Evolutionary conservation across 2,329 filamentous ascomycete genomes (phyloP).

Genomic region (Chaetothyriales sp.): DNA sequence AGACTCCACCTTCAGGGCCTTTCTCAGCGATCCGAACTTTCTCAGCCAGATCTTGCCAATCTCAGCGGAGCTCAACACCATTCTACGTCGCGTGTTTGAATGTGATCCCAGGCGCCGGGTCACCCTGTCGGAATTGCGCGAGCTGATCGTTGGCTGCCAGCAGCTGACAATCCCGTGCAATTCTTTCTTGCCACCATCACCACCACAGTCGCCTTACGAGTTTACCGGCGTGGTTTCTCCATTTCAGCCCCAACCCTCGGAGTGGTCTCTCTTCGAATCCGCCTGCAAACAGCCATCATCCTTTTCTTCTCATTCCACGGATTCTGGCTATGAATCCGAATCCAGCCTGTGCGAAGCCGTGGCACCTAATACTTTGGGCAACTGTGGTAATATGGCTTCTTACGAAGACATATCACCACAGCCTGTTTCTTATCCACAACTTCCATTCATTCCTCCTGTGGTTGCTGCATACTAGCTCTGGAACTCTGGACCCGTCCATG

Average conservation of each 20-base stretch:
- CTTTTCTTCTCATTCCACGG: slow-evolving; percentile 15
- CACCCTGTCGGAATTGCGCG: slow-evolving; percentile 61
- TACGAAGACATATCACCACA: slow-evolving; percentile 9
- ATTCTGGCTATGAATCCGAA: slow-evolving; percentile 18
- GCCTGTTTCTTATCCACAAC: slow-evolving; percentile 11
- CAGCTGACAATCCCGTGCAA: slow-evolving; percentile 42
- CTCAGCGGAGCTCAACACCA: slow-evolving; percentile 74
- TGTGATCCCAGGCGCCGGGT: slow-evolving; percentile 71
- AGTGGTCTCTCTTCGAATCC: slow-evolving; percentile 15
- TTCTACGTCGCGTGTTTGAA: slow-evolving; percentile 77
- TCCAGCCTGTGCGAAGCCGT: slow-evolving; percentile 8
- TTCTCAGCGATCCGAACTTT: slow-evolving; percentile 70
- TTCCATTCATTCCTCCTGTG: slow-evolving; percentile 6
- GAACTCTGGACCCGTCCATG: too few relatives aligned
- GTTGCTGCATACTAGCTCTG: slow-evolving; percentile 12
- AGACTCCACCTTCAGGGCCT: slow-evolving; percentile 89
- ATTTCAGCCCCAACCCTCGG: slow-evolving; percentile 12
- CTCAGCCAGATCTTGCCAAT: slow-evolving; percentile 84
- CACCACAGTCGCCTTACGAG: slow-evolving; percentile 20
- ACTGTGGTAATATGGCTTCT: slow-evolving; percentile 17
- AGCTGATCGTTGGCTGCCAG: slow-evolving; percentile 60
- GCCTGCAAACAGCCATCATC: slow-evolving; percentile 16
- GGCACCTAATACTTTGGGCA: slow-evolving; percentile 14
- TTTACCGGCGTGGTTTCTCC: slow-evolving; percentile 21
- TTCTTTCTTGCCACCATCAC: slow-evolving; percentile 26